Percentiles rank a stretch among this genome's conserved stretches.
Conservation (phyloP, 495 filamentous ascomycete genomes). For the Cenococcum geophilum region DNA sequence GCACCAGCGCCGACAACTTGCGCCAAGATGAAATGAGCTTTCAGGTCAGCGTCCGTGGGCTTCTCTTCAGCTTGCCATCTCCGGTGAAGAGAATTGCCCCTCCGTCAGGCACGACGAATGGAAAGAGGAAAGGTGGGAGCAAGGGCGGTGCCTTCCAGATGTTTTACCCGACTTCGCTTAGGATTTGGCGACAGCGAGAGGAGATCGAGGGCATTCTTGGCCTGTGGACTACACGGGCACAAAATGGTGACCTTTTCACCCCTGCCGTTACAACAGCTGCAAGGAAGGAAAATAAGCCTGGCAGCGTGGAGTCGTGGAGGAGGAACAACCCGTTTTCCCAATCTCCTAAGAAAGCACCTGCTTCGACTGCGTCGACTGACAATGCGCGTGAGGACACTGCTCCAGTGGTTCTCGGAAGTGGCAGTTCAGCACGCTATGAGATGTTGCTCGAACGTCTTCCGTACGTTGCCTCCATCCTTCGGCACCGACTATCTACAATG, state of each 20-base stretch:
- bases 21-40: constrained; percentile 91
- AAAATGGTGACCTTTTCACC: constrained; percentile 30
- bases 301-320: constrained; percentile 36
- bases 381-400: constrained; percentile 20
- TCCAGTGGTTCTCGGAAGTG: constrained; percentile 44
- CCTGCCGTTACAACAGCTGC: background rate
- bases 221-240: constrained; percentile 50
- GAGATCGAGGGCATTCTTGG: constrained; percentile 68
- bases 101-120: constrained; percentile 35
- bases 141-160: constrained; percentile 66
- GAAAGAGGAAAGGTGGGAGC: constrained; percentile 30
- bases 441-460: constrained; percentile 78
- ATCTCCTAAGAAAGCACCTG: background rate
- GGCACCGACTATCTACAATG: constrained; percentile 25
- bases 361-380: background rate
- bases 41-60: constrained; percentile 75
- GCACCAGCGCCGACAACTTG: constrained; percentile 59
- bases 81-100: constrained; percentile 64
- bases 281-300: background rate
- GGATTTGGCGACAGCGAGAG: constrained; percentile 69
- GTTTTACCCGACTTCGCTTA: constrained; percentile 76
- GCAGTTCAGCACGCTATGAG: constrained; percentile 61
- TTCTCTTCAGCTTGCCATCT: constrained; percentile 74
- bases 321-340: constrained; percentile 20
- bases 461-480: constrained; percentile 64